Evolutionary conservation across 208 protist genomes (phyloP).

Genomic region (Naegleria lovaniensis): DNA sequence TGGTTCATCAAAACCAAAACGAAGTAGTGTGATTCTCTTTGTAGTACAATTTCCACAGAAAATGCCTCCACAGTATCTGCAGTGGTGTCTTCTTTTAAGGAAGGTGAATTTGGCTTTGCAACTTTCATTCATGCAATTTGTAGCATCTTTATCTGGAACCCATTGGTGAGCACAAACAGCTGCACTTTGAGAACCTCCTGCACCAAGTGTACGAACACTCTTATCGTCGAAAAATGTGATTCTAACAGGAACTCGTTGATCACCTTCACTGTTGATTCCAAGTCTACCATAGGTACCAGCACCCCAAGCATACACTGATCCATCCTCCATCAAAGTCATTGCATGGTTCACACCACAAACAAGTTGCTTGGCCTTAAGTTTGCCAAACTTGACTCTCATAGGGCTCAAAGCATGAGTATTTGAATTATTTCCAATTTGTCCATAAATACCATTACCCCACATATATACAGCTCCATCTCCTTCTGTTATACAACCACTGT

Average conservation of each 20-base stretch:
- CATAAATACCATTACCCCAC: constrained; percentile 16
- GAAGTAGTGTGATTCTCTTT: neutral
- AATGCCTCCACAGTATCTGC: constrained; percentile 18
- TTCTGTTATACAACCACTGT: neutral
- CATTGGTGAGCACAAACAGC: constrained; percentile 17
- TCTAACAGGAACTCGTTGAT: neutral
- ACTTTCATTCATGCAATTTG: neutral
- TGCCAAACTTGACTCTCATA: neutral
- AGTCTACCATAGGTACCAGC: constrained; percentile 10
- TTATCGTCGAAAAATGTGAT: constrained; percentile 1
- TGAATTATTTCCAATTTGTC: constrained; percentile 15
- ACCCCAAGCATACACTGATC: neutral
- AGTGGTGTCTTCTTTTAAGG: constrained; percentile 22
- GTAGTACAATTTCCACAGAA: constrained; percentile 18
- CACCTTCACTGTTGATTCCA: neutral
- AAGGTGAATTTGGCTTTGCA: constrained; percentile 11
- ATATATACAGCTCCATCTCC: neutral
- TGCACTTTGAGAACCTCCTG: neutral
- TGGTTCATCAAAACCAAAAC: constrained; percentile 15
- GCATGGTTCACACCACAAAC: constrained; percentile 2
- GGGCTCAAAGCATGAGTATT: neutral
- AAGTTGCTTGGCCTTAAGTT: neutral
- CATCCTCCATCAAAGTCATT: neutral
- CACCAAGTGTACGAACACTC: neutral
- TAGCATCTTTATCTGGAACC: constrained; percentile 18